phyloP scores from a whole-genome alignment of 768 basidiomycete species.

The Lyophyllum decastes region DNA sequence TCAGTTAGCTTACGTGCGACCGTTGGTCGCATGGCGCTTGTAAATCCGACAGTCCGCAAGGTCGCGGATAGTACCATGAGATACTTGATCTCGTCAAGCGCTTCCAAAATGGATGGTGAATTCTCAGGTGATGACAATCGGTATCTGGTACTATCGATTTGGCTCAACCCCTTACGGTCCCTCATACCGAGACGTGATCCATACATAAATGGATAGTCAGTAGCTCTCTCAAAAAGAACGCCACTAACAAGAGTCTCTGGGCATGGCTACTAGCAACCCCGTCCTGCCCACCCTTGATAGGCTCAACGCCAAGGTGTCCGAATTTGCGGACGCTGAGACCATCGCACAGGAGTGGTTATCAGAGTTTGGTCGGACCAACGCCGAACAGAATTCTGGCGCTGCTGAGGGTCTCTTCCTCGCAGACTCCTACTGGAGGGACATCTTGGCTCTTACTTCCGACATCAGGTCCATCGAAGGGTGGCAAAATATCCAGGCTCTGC shows the following conservation, averaged over 20 bases:
- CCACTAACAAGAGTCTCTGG: background rate
- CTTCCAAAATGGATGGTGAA: no score
- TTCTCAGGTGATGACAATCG: no score
- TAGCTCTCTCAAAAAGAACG: no score
- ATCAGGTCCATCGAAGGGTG: constrained; percentile 13
- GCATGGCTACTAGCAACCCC: background rate
- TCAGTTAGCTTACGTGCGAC: no score
- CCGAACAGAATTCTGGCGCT: background rate
- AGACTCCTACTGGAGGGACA: constrained; percentile 13
- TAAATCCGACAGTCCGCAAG: no score
- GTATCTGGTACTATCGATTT: no score
- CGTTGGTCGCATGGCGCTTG: no score
- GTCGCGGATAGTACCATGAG: no score
- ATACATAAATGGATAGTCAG: no score
- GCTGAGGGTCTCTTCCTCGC: constrained; percentile 8
- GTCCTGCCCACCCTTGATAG: constrained; percentile 13
- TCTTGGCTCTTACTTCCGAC: constrained; percentile 16
- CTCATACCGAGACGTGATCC: no score
- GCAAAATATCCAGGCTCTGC: constrained; percentile 7
- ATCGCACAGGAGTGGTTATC: constrained; percentile 23
- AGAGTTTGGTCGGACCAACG: constrained; percentile 14
- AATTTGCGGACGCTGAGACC: constrained; percentile 2
- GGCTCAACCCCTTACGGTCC: background rate
- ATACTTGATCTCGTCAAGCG: no score
- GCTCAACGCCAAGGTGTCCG: constrained; percentile 8